Conservation (phyloP, 2,329 filamentous ascomycete species). For the Aspergillus hiratsukae region DNA sequence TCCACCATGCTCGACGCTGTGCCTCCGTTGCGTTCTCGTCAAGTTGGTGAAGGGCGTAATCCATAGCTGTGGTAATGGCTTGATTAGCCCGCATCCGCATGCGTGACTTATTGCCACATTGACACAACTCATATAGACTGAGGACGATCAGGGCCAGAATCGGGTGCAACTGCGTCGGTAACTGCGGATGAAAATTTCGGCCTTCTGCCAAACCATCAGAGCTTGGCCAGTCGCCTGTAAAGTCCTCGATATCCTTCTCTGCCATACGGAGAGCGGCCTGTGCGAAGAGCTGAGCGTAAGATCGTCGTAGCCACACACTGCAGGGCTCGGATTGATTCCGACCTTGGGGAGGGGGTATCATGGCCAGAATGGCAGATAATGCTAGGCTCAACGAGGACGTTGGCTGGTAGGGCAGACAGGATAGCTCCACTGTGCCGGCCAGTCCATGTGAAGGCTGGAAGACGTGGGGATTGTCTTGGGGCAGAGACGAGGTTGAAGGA, state of each 20-base stretch:
- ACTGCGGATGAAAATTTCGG: slow-evolving; percentile 7
- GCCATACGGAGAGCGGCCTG: slow-evolving; percentile 15
- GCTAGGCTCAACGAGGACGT: neutral
- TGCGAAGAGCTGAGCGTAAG: slow-evolving; percentile 20
- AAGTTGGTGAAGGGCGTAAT: slow-evolving; percentile 18
- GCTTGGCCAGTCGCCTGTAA: neutral
- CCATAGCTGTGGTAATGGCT: slow-evolving; percentile 24
- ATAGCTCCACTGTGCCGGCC: neutral
- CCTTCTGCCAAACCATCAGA: neutral
- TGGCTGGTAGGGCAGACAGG: neutral
- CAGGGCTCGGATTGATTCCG: neutral
- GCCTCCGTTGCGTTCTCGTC: slow-evolving; percentile 12
- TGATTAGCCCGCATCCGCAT: slow-evolving; percentile 23
- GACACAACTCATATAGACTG: slow-evolving; percentile 21
- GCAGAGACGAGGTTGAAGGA: neutral
- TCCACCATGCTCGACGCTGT: slow-evolving; percentile 24
- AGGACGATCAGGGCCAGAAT: slow-evolving; percentile 19
- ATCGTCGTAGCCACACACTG: slow-evolving; percentile 8
- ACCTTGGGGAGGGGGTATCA: neutral
- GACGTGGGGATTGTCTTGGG: neutral
- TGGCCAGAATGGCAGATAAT: neutral
- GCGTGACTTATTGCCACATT: slow-evolving; percentile 17
- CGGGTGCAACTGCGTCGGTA: slow-evolving; percentile 14
- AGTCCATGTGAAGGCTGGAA: neutral
- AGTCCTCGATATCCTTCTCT: slow-evolving; percentile 14